Base-by-base conservation (phyloP, 1,139 yeast species). In the Taphrina deformans region DNA sequence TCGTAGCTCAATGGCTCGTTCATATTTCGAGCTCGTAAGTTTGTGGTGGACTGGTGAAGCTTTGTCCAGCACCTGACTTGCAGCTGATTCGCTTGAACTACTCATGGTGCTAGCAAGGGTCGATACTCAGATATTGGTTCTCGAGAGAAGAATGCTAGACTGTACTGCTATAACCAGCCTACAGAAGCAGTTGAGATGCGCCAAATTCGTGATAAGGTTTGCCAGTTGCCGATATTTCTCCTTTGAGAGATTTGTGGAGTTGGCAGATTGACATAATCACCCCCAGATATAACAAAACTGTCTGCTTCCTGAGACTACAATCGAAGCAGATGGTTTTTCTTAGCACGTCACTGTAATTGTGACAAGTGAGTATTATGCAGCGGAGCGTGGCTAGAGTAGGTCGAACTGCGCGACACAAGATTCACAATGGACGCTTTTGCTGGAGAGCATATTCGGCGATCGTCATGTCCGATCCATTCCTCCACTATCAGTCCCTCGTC, bases 381-480 rank as follows among this genome's bases (percentile, higher is more conserved):
- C 41, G 5, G 16, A n/a, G 41, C 5, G 18, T 38, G 41, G 18
- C 41, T 7, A 38, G 18, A 38, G n/a, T 18, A 14, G 12, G 41
- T 38, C n/a, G 5, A n/a, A 6, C 14, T 38, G 41, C 41, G 12
- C 41, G 18, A 38, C 7, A 7, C 41, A 12, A n/a, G 41, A 14
- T 38, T 12, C 41, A 18, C 18, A 12, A 3, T 38, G 41, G 18
- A 21, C 48, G 27, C 48, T 18, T 21, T 26, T 23, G 55, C 9
- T 7, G 58, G 23, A 18, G 58, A 16, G 21, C 58, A 4, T 38
- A 33, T 46, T 61, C 65, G 4, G 41, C 60, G 23, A 61, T 84
- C 24, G 72, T 84, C 1, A 78, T 87, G 16, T 86, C 91, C 0
- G 92, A 87, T 72, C 92, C 93, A 0, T 80, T 80, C 58, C 69